Conservation (phyloP, 768 basidiomycete species). For the Hygrocybe coccinea region DNA sequence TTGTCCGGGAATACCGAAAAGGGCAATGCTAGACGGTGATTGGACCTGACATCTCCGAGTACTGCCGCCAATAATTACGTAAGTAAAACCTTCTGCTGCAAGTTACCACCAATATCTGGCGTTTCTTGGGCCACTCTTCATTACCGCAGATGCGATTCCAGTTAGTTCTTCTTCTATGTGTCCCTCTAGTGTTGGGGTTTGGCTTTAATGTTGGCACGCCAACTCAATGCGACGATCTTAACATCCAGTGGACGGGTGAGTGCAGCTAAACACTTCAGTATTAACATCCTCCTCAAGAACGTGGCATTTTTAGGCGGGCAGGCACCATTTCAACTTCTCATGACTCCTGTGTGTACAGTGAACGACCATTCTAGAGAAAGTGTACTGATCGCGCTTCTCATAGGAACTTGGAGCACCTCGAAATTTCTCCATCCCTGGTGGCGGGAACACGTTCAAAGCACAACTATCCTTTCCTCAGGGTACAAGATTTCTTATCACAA, state of each 20-base stretch:
- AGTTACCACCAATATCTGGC: no score
- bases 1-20: no score
- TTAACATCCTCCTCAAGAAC: no score
- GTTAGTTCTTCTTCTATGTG: conserved; percentile 18
- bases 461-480: conserved; percentile 40
- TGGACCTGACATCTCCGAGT: no score
- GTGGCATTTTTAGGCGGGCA: conserved; percentile 44
- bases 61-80: no score
- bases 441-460: conserved; percentile 48
- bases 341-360: conserved; percentile 46
- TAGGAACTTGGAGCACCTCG: conserved; percentile 52
- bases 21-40: no score
- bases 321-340: conserved; percentile 46
- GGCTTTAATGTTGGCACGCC: conserved; percentile 40
- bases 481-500: conserved; percentile 47
- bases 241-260: conserved; percentile 60
- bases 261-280: neutral
- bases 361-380: neutral
- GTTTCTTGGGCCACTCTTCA: no score
- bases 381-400: conserved; percentile 7
- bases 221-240: conserved; percentile 58
- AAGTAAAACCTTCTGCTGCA: no score
- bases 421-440: conserved; percentile 56
- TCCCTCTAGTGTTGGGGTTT: conserved; percentile 38
- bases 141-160: no score